Evolutionary conservation across 2,329 filamentous ascomycete species (phyloP).

Genomic region (Coniochaeta sp.): DNA sequence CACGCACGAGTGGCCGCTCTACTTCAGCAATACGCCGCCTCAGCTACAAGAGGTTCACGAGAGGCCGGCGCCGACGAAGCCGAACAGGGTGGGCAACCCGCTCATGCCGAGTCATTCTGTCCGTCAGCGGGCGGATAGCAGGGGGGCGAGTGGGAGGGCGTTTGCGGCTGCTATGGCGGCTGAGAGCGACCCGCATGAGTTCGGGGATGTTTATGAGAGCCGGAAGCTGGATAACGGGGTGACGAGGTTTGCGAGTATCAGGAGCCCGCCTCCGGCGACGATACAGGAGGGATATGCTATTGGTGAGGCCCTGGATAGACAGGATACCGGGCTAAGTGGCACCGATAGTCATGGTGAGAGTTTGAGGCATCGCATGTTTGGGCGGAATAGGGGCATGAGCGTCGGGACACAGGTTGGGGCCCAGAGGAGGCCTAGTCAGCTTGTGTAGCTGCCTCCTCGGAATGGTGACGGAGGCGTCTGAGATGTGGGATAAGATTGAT

Average conservation of each 20-base stretch:
- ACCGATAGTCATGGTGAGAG: background rate
- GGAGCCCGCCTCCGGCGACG: background rate
- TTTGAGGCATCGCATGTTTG: background rate
- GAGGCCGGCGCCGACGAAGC: background rate
- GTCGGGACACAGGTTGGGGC: background rate
- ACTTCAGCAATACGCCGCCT: conserved; percentile 9
- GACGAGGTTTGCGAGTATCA: background rate
- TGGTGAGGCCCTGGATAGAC: background rate
- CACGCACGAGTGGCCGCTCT: conserved; percentile 59
- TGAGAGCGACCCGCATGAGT: background rate
- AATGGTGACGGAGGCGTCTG: background rate
- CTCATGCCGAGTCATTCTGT: background rate
- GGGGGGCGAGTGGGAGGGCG: background rate
- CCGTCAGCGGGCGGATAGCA: background rate
- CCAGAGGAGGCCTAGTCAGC: background rate
- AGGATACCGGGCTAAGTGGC: background rate
- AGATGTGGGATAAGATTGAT: background rate
- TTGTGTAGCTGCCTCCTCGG: background rate
- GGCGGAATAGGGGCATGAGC: background rate
- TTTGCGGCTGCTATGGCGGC: background rate
- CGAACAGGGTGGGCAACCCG: background rate
- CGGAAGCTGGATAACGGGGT: background rate
- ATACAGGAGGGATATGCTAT: background rate
- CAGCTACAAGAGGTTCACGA: background rate
- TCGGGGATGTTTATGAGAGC: conserved; percentile 1